These are phyloP conservation scores for Macrolepiota dolichaula DNA, from an alignment of 768 basidiomycete genomes.

Conservation along the genomic window DNA sequence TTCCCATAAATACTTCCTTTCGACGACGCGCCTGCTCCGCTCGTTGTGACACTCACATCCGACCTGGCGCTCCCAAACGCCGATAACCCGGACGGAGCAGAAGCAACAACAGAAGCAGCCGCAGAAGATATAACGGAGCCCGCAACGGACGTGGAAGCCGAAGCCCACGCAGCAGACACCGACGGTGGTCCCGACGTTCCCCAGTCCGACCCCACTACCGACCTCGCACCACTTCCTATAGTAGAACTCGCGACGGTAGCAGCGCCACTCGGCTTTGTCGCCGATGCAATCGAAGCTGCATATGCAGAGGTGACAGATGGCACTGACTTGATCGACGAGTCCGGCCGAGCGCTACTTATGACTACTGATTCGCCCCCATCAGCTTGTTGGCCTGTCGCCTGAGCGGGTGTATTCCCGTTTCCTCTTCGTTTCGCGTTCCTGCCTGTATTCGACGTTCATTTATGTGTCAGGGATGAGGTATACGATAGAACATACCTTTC, in stretches of 20 bases:
- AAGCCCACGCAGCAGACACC: neutral
- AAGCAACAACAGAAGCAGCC: no score
- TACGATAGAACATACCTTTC: neutral
- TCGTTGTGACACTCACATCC: neutral
- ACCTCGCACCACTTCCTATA: no score
- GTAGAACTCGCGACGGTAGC: neutral
- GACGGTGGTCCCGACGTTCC: neutral
- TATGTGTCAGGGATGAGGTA: neutral
- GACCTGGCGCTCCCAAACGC: neutral
- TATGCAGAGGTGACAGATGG: neutral
- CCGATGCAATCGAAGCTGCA: neutral
- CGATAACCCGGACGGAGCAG: neutral
- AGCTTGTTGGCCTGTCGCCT: neutral
- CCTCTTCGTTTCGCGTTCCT: neutral
- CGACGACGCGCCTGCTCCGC: neutral
- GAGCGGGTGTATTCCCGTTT: no score
- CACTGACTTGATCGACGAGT: neutral
- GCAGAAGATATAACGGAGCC: neutral
- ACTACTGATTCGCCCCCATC: neutral
- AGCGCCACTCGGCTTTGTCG: neutral
- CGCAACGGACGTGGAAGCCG: neutral
- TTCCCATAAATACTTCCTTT: no score
- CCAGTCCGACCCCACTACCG: no score
- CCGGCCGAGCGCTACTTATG: neutral
- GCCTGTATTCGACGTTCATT: neutral